phyloP scores from a whole-genome alignment of 306 rosid genomes.

The Vigna radiata region DNA sequence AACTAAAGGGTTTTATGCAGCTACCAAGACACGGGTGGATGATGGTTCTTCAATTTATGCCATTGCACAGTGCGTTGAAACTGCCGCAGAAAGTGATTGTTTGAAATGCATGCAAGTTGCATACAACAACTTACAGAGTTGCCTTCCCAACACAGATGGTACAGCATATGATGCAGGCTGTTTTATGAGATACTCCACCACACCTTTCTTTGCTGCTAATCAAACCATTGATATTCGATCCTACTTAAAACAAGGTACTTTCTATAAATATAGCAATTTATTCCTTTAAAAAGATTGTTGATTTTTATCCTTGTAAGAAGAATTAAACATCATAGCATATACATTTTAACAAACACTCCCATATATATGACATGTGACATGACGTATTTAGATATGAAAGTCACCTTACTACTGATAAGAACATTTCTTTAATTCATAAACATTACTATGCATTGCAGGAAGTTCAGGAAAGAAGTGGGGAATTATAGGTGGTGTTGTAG shows the following conservation, averaged over 20 bases:
- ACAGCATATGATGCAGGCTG: slow-evolving; percentile 71
- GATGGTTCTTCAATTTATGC: slow-evolving; percentile 53
- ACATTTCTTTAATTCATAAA: background rate
- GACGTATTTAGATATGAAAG: no score
- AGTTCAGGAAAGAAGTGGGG: slow-evolving; percentile 54
- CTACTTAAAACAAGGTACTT: slow-evolving; percentile 41
- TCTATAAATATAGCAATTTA: no score
- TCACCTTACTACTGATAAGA: background rate
- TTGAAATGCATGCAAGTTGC: slow-evolving; percentile 55
- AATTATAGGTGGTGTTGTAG: slow-evolving; percentile 66
- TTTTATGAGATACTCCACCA: slow-evolving; percentile 51
- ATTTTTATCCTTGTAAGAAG: no score
- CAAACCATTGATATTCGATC: slow-evolving; percentile 37
- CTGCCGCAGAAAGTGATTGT: slow-evolving; percentile 44
- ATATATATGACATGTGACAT: no score
- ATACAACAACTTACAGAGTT: slow-evolving; percentile 44
- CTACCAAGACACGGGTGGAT: slow-evolving; percentile 28
- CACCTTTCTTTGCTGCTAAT: slow-evolving; percentile 2
- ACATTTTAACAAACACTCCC: no score
- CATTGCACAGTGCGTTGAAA: slow-evolving; percentile 71
- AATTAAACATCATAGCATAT: no score
- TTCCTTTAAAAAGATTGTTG: no score
- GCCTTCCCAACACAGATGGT: slow-evolving; percentile 56
- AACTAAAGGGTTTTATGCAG: slow-evolving; percentile 46
- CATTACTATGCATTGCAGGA: background rate